Base-by-base conservation (phyloP, 305 asterid species). In the Caryopteris hybrid region DNA sequence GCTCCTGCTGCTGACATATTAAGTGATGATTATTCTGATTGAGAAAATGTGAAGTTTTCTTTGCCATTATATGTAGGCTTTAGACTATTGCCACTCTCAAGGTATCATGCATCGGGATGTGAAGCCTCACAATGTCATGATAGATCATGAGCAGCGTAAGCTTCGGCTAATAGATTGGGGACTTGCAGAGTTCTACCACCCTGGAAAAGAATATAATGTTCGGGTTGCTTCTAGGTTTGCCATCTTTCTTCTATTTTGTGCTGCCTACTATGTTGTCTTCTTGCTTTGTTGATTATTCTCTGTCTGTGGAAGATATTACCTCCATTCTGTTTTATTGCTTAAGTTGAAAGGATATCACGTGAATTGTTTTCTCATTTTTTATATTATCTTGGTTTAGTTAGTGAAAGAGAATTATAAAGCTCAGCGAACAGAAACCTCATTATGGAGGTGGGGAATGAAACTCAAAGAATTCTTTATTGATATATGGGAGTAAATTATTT, bases 71-170 rank as follows among this genome's bases (percentile, higher is more conserved):
- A 10, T 78, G 69, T 23, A 88, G 97, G 96, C 98, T 50, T 81
- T 89, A 70, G 93, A 89, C 75, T 91, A 85, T 77, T 89, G 95
- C 69, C 98, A 91, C 71, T 84, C 96, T 71, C 97, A 89, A 85
- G 98, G 98, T 71, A 89, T 91, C 66, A 91, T 89, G 97, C 97
- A 89, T 79, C 88, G 96, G 51, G 96, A 91, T 70, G 97, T 91
- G 84, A 85, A 91, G 86, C 96, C 98, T 23, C 96, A 87, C 78
- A 89, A 89, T 84, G 95, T 87, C 72, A 89, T 91, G 95, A 91
- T 91, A 75, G 98, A 89, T 82, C 96, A 91, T 13, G 93, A 87
- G 83, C 90, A 89, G 78, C 91, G 95, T 36, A 89, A 91, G 74
- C 93, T 87, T 47, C 95, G 96, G 47, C 83, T 91, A 25, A 91